Evolutionary conservation across 305 asterid genomes (phyloP), one percentile per base, ranked within the genome.

Genomic region (Fraxinus nigra): DNA sequence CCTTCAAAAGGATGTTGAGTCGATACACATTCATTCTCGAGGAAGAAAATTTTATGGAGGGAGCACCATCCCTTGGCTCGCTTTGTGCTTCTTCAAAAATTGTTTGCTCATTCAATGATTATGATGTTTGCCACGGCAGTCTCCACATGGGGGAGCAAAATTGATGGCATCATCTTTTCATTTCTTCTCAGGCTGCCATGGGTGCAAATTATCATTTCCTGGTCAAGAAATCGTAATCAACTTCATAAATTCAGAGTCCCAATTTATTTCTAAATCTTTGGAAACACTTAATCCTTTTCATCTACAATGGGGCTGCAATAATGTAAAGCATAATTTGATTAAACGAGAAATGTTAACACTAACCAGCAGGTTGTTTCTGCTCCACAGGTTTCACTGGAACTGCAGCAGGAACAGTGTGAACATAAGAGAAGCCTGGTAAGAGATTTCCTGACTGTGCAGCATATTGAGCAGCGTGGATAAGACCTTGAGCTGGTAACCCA

Each of bases 171-270:
- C 87, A 30, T 56, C 81, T 72, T 34, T 93, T 93, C 95, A 93
- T 86, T 93, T 93, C 95, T 95, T 94, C 92, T 95, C 98, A 91
- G 97, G 94, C 95, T 94, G 95, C 98, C 99, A 91, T 79, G 89
- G 86, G 87, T 89, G 92, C 89, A 93, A 89, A 91, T 90, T 93
- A 80, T 91, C 98, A 87, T 93, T 90, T 85, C 98, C 97, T 90
- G 97, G 83, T 89, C 93, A 94, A 86, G 77, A 87, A 87, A 89
- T 79, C 28, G 46, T 75, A 77, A 76, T 80, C 56, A 22, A 81
- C 83, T 77, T 82, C 87, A 82, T 83, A 85, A 91, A 89, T 87
- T 65, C 46, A 80, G 73, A 54, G 70, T 78, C 35, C 72, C 75
- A 33, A 70, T 65, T 54, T 54, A n/a, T 76, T 78, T 76, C 34